Conservation (phyloP, 495 filamentous ascomycete species). For the Acidiella bohemica region DNA sequence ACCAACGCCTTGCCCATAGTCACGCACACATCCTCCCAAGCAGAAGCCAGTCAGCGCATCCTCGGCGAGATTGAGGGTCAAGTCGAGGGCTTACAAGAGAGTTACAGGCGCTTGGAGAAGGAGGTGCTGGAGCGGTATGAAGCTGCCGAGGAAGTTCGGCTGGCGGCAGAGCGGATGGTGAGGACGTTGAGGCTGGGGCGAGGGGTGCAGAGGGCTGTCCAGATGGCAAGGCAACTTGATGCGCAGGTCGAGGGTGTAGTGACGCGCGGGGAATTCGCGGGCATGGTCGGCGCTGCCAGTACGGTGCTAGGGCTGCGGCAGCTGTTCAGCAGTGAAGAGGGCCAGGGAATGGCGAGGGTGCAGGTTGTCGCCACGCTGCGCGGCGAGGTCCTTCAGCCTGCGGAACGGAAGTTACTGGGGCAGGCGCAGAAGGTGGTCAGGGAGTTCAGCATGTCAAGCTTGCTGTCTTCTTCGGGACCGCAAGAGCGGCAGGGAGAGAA, state of each 20-base stretch:
- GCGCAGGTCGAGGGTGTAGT: slow-evolving; percentile 54
- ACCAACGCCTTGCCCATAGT: slow-evolving; percentile 74
- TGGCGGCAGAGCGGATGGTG: slow-evolving; percentile 60
- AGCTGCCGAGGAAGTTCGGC: slow-evolving; percentile 61
- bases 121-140: slow-evolving; percentile 73
- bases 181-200: slow-evolving; percentile 64
- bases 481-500: slow-evolving; percentile 8
- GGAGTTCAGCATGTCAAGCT: slow-evolving; percentile 67
- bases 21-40: slow-evolving; percentile 57
- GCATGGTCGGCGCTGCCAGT: slow-evolving; percentile 63
- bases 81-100: slow-evolving; percentile 62
- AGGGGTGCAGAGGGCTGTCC: slow-evolving; percentile 59
- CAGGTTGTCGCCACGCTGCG: slow-evolving; percentile 54
- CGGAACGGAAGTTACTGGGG: slow-evolving; percentile 52
- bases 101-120: slow-evolving; percentile 66
- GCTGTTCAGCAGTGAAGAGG: slow-evolving; percentile 63
- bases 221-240: slow-evolving; percentile 75
- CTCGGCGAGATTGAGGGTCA: slow-evolving; percentile 61
- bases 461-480: slow-evolving; percentile 28
- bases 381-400: slow-evolving; percentile 50
- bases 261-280: slow-evolving; percentile 45
- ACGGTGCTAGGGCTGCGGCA: slow-evolving; percentile 60
- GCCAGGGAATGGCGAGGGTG: slow-evolving; percentile 57
- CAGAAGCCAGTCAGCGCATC: slow-evolving; percentile 52
- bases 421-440: slow-evolving; percentile 68